Evolutionary conservation across 495 filamentous ascomycete species (phyloP), one percentile per base, ranked within the genome.

Genomic region (Penicillium cinerascens): DNA sequence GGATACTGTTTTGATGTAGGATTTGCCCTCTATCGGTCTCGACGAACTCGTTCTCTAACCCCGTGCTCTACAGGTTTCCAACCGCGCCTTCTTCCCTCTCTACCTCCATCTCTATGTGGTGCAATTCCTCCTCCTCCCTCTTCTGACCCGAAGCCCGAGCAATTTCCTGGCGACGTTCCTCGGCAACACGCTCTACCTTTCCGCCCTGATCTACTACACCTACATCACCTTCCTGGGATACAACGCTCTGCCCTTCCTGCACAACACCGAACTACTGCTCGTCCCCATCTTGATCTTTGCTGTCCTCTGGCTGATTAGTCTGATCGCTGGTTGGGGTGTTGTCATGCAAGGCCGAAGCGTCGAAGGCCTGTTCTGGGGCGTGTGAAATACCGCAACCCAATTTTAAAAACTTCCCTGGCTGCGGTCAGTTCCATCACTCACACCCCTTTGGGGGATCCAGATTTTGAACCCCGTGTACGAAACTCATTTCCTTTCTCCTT

Each of bases 1-100:
- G 87, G 87, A 60, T 89, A 89, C 63, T 89, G 86, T 63, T 88
- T 89, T 66, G 86, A 89, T 71, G 84, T 87, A 59, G 60, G 80
- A 64, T 39, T 4, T 27, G 20, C 29, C 25, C 15, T 43, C 37
- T 2, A 46, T 9, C 13, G 16, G 10, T n/a, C 21, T 39, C 23
- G 15, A 0, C 20, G n/a, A 29, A 1, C 4, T 29, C 16, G 33
- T 16, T 25, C 20, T 37, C 39, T 47, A 7, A 54, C 42, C 0
- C 23, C 18, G 36, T 22, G 15, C 3, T 23, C 10, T 42, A n/a
- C 47, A 85, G 84, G 84, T 87, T 29, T 80, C 85, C 5, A 88
- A 87, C 49, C 78, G 86, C 29, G 85, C 86, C 2, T 89, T 87
- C 69, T 86, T 89, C 60, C 87, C 86, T 2, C 74, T 89, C 35